Conservation (phyloP, 2,329 filamentous ascomycete species). For the Colletotrichum nymphaeae region DNA sequence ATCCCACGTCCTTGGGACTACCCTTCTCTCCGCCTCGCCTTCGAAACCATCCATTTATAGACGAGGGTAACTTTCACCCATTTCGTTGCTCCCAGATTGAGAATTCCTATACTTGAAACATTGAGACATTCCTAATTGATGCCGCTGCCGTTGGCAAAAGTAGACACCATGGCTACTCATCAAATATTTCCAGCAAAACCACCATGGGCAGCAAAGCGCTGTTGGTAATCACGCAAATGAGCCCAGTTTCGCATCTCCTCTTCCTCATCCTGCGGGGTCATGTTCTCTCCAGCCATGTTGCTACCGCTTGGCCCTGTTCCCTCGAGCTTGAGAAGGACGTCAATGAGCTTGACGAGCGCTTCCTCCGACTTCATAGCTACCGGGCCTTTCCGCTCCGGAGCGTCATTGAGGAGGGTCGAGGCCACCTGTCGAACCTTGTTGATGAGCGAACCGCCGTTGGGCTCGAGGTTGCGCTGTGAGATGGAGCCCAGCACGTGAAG, state of each 20-base stretch:
- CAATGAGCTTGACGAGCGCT: slow-evolving; percentile 77
- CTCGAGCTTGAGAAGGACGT: slow-evolving; percentile 80
- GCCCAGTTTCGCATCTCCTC: slow-evolving; percentile 83
- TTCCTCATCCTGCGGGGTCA: slow-evolving; percentile 74
- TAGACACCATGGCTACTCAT: background rate
- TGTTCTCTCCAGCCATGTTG: slow-evolving; percentile 44
- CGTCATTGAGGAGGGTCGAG: slow-evolving; percentile 77
- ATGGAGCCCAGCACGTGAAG: slow-evolving; percentile 81
- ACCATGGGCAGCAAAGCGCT: slow-evolving; percentile 75
- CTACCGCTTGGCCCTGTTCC: slow-evolving; percentile 59
- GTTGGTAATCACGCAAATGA: slow-evolving; percentile 81
- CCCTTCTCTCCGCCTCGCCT: background rate
- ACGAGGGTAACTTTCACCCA: background rate
- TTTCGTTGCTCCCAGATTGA: background rate
- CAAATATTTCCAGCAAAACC: slow-evolving; percentile 55
- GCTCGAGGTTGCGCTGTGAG: slow-evolving; percentile 86
- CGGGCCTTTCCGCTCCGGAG: slow-evolving; percentile 62
- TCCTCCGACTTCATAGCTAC: slow-evolving; percentile 72
- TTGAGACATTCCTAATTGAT: background rate
- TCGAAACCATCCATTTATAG: background rate
- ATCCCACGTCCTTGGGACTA: background rate
- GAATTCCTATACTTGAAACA: background rate
- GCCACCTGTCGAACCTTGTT: slow-evolving; percentile 89
- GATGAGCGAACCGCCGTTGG: slow-evolving; percentile 73
- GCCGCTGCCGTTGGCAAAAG: background rate